Base-by-base conservation (phyloP, 495 filamentous ascomycete genomes). In the Tuber borchii region DNA sequence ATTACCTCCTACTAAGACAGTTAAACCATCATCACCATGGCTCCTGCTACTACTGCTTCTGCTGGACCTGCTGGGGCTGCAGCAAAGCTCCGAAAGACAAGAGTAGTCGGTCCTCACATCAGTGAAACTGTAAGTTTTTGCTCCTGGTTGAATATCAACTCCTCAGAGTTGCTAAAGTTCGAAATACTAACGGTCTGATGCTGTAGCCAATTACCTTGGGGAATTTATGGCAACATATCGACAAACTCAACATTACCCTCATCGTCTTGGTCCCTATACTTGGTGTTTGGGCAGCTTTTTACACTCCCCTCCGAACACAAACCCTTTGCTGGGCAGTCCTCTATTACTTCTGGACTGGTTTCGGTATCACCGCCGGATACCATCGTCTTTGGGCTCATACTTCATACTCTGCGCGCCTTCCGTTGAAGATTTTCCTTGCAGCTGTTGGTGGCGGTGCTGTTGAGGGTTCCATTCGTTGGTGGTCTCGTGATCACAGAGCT, bases 151-250 rank as follows among this genome's bases (percentile, higher is more conserved):
- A 34, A 16, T 26, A 17, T 14, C 20, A 1, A 12, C 12, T 22
- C 34, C 0, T 19, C 12, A 19, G 42, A 31, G 17, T 71, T 74
- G 51, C 61, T 17, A 20, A 40, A 42, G 17, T 8, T 43, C 2
- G 44, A 19, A 9, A 69, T 76, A 42, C 73, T 80, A 73, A 80
- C 22, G 20, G 42, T 56, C 31, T 14, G 39, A 40, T 40, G 8
- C 65, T 72, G 73, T 70, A 87, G 80, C 90, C 91, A 70, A 90
- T 98, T 75, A 97, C 93, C 72, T 87, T 87, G 84, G 82, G 87
- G 77, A 99, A 99, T 87, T 97, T 94, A 94, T 91, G 95, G 86
- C 93, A 96, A 84, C 96, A 98, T 82, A 89, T 98, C 88, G 94
- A 98, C 88, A 97, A 95, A 93, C 86, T 96, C 42, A 95, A 97